A percentile compares a stretch with the other conserved stretches of the same genome.
Conservation (phyloP, 2,329 filamentous ascomycete genomes). For the Fusarium irregulare region DNA sequence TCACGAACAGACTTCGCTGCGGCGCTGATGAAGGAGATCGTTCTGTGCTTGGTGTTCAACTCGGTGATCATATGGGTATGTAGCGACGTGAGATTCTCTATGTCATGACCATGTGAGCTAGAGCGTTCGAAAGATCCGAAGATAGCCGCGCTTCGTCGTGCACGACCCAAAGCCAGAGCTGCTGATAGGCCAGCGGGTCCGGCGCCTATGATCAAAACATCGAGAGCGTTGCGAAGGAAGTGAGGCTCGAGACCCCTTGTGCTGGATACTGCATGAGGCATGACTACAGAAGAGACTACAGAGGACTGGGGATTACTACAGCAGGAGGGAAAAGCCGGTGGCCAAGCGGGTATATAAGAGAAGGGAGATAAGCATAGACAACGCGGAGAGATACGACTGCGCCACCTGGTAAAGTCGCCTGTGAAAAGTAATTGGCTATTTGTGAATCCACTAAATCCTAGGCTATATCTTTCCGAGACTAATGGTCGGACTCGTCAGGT, state of each 20-base stretch:
- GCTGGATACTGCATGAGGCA: background rate
- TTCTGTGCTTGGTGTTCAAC: background rate
- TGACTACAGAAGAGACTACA: fast-evolving
- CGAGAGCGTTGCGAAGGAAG: slow-evolving; percentile 14
- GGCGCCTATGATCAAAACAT: slow-evolving; percentile 4
- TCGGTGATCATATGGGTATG: background rate
- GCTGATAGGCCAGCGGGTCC: background rate
- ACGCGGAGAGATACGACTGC: background rate
- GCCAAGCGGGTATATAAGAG: background rate
- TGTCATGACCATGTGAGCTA: fast-evolving
- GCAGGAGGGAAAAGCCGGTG: background rate
- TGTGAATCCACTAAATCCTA: background rate
- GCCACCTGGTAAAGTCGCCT: too few species aligned
- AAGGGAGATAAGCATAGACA: background rate
- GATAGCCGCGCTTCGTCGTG: background rate
- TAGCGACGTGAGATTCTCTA: fast-evolving
- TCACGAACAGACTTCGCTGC: background rate
- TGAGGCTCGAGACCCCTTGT: background rate
- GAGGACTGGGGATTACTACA: background rate
- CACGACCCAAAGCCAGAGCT: background rate
- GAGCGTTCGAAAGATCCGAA: background rate
- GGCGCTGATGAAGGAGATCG: background rate
- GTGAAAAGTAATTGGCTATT: background rate
- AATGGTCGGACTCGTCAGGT: fast-evolving
- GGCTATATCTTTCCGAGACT: background rate